phyloP scores from a whole-genome alignment of 1,284 basidiomycete species.

The Apiotrichum sp. region DNA sequence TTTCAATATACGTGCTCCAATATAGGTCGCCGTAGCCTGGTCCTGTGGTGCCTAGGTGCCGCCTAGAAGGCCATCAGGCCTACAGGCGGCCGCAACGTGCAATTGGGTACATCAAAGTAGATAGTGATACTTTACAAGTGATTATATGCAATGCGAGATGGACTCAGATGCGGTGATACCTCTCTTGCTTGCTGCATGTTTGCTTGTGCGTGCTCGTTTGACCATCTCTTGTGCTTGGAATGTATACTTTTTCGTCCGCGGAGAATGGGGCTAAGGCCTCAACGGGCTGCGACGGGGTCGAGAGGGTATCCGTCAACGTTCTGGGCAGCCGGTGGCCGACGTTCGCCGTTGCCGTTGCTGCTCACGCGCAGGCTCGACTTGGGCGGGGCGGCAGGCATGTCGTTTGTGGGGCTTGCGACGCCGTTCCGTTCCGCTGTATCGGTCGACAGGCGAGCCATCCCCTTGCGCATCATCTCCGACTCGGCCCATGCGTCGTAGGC shows the following conservation, averaged over 20 bases:
- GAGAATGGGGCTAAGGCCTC: no score
- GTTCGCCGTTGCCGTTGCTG: no score
- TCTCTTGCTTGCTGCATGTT: neutral
- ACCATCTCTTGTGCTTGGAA: no score
- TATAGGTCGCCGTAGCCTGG: no score
- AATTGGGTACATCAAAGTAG: constrained; percentile 3
- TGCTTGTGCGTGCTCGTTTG: no score
- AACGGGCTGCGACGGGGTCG: no score
- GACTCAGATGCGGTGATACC: neutral
- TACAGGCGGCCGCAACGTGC: constrained; percentile 1
- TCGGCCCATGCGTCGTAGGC: constrained; percentile 47
- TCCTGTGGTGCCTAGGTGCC: neutral
- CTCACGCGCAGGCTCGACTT: neutral
- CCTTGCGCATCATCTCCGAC: constrained; percentile 1
- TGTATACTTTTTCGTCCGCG: neutral
- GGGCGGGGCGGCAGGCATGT: neutral
- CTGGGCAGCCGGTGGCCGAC: no score
- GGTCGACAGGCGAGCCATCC: neutral
- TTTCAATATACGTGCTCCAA: no score
- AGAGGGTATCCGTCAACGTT: no score
- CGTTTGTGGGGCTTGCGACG: neutral
- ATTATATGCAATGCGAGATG: constrained; percentile 5
- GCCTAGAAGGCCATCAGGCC: neutral
- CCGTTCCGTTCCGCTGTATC: no score
- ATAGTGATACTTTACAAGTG: constrained; percentile 3